Base-by-base conservation (phyloP, 352 stramenopile genomes). In the Pythium guiyangense region DNA sequence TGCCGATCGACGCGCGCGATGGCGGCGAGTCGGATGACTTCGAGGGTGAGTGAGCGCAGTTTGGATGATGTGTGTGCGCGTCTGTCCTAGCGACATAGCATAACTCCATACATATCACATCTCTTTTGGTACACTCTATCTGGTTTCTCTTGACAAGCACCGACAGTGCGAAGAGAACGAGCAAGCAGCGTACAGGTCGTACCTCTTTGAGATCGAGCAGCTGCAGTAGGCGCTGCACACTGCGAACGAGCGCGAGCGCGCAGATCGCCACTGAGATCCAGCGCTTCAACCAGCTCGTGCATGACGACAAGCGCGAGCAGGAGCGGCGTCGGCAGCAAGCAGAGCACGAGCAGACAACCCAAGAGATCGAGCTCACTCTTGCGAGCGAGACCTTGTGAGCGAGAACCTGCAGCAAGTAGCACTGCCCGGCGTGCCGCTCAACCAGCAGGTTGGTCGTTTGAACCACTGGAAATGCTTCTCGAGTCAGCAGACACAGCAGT, bases 381-480 rank as follows among this genome's bases (percentile, higher is more conserved):
- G 25, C 74, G 20, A 90, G 81, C 55, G n/a, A n/a, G 67, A 88
- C 48, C 62, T 92, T 15, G 66, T 92, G 39, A 92, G 79, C 54
- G 81, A 92, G 57, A 88, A 88, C 52, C 73, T 75, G 6, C 53
- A 74, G 42, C 74, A 90, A 50, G 77, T 77, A 1, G 64, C 73
- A 15, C 54, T 80, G 5, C 70, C 71, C 8, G 68, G 62, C 17
- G 62, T 70, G 18, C 45, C 71, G 2, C 49, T 80, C 9, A 68
- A 79, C 15, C 74, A 80, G 18, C 77, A 79, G n/a, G n/a, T n/a
- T 8, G 79, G 90, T 20, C 79, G 82, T 31, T 75, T 92, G 8
- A 79, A 92, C 63, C 79, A 89, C 57, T 92, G 79, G 79, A 92
- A 92, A 55, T 79, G 82, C 0, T 73, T 90, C 26, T 90, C 78